Conservation (phyloP, 495 filamentous ascomycete species). For the Podospora anserina region DNA sequence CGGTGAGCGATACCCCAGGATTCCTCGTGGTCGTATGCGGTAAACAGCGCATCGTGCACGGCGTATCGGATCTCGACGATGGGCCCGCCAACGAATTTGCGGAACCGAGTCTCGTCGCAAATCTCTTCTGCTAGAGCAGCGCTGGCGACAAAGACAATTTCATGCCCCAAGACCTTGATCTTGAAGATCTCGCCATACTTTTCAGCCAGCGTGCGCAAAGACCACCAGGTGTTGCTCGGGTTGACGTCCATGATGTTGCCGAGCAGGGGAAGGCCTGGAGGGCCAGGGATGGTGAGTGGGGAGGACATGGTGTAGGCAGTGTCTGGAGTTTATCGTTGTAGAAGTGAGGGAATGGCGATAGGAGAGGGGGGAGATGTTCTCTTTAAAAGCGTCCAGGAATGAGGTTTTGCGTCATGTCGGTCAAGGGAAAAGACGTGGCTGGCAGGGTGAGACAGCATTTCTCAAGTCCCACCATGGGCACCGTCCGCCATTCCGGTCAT, state of each 20-base stretch:
- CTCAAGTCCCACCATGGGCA: neutral
- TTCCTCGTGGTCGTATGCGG: constrained; percentile 58
- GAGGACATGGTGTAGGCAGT: constrained; percentile 33
- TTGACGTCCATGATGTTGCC: constrained; percentile 67
- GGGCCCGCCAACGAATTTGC: constrained; percentile 55
- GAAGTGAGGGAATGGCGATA: neutral
- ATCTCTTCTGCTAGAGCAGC: constrained; percentile 62
- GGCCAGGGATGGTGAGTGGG: constrained; percentile 54
- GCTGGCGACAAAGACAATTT: constrained; percentile 43
- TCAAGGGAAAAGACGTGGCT: neutral
- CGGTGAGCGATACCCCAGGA: constrained; percentile 71
- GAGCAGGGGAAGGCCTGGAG: constrained; percentile 62
- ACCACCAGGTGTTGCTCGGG: constrained; percentile 58
- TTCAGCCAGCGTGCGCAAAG: constrained; percentile 59
- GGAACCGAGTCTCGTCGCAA: constrained; percentile 66
- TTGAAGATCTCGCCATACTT: constrained; percentile 70
- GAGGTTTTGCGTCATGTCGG: neutral
- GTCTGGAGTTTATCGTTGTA: neutral
- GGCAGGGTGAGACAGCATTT: neutral
- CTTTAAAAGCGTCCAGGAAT: neutral
- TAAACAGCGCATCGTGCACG: constrained; percentile 65
- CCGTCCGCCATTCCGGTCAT: neutral
- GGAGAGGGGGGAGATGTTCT: neutral
- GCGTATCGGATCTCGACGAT: constrained; percentile 58
- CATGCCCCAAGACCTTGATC: constrained; percentile 50